Conservation (phyloP, 768 basidiomycete species). For the Podaxis rugospora region DNA sequence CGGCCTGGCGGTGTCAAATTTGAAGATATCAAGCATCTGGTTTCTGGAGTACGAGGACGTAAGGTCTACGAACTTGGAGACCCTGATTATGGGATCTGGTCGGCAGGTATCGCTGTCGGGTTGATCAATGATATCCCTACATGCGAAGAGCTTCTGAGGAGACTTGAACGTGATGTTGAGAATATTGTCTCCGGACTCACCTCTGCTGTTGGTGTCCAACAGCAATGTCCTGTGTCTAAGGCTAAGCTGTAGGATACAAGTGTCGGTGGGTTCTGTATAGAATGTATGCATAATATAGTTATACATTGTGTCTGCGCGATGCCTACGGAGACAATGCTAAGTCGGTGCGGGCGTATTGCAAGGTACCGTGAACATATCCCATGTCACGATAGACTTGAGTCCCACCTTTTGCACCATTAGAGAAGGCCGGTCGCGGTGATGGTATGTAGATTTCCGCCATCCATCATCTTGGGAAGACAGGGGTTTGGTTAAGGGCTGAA, state of each 20-base stretch:
- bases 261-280: too few species aligned
- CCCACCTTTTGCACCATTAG: too few species aligned
- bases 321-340: too few species aligned
- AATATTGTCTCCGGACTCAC: slow-evolving; percentile 52
- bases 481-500: too few species aligned
- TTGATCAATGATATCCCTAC: slow-evolving; percentile 83
- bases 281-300: too few species aligned
- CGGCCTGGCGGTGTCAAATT: slow-evolving; percentile 86
- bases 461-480: too few species aligned
- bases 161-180: slow-evolving; percentile 75
- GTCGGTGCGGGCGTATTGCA: too few species aligned
- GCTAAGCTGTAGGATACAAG: slow-evolving; percentile 32
- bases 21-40: slow-evolving; percentile 75
- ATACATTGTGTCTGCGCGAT: neutral
- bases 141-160: slow-evolving; percentile 63
- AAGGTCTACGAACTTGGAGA: slow-evolving; percentile 83
- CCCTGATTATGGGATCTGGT: slow-evolving; percentile 86
- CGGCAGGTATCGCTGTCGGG: slow-evolving; percentile 58
- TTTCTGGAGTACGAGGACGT: slow-evolving; percentile 65
- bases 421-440: too few species aligned
- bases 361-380: too few species aligned
- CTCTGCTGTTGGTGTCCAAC: slow-evolving; percentile 17
- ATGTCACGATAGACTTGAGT: too few species aligned
- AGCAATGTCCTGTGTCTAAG: slow-evolving; percentile 20
- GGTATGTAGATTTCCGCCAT: too few species aligned